phyloP scores from a whole-genome alignment of 1,284 basidiomycete species.

The Microbotryum saponariae region DNA sequence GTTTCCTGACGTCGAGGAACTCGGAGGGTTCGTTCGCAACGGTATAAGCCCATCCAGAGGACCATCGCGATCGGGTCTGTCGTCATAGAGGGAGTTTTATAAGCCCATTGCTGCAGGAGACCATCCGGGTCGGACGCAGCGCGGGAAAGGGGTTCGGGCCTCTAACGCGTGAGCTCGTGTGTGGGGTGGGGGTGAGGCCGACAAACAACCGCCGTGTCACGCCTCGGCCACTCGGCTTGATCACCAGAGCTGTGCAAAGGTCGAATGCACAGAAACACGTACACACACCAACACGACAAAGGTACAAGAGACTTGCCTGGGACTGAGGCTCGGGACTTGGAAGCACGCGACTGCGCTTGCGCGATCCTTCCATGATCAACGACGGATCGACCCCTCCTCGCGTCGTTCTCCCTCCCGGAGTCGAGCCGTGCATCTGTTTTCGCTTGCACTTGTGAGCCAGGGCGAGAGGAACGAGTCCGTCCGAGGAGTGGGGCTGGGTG shows the following conservation, averaged over 20 bases:
- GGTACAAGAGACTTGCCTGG: neutral
- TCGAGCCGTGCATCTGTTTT: no score
- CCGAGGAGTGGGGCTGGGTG: no score
- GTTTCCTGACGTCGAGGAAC: conserved; percentile 8
- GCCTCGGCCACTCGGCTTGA: neutral
- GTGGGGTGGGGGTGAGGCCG: no score
- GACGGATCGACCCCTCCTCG: conserved; percentile 1
- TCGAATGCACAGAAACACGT: neutral
- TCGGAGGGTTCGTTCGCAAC: neutral
- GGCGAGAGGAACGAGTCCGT: no score
- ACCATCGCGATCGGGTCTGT: neutral
- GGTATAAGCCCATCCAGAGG: neutral
- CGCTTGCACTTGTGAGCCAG: no score
- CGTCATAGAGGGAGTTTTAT: neutral
- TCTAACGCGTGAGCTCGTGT: no score
- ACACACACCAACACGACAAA: neutral
- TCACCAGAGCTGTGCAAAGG: neutral
- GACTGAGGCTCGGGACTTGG: neutral
- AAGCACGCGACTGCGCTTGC: neutral
- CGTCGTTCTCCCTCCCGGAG: neutral
- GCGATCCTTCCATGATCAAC: conserved; percentile 4
- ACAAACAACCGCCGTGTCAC: no score
- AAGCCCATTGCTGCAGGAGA: no score
- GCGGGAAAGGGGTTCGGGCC: neutral
- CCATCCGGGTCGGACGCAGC: no score